Base-by-base conservation (phyloP, 2,329 filamentous ascomycete species). In the Colletotrichum caudatum region DNA sequence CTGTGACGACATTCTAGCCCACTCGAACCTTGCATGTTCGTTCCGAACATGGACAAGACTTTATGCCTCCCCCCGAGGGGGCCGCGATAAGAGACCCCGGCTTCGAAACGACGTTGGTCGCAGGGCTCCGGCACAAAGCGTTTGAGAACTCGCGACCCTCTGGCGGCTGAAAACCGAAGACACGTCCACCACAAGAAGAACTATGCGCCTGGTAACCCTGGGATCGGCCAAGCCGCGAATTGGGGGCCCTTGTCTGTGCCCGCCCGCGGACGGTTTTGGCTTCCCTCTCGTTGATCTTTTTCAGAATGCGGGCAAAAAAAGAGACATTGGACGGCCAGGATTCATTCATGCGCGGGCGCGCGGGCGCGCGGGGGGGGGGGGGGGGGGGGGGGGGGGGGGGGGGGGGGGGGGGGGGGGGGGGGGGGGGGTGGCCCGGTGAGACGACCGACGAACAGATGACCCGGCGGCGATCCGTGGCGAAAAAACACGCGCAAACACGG, bases 141-240 rank as follows among this genome's bases (percentile, higher is more conserved):
- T 80, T 79, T 80, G 76, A 79, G 76, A 74, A 74, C 74, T 76
- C 75, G 74, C 74, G 76, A 76, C 74, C 77, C 75, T 77, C 57
- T 41, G 60, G 44, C 33, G 46, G 39, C 44, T 14, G 20, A 48
- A 18, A 33, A 41, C 16, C 14, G 48, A 41, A 54, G 39, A 37
- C 66, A 51, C 50, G 61, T 44, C 53, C 35, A 69, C 63, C 64
- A n/a, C 26, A 50, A 29, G 29, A 29, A 29, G n/a, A 2, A 44
- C n/a, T 59, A 29, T 44, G 44, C 53, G 53, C 69, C 53, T 39
- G 64, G 69, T 41, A 39, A 44, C 16, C 69, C 69, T 39, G 8
- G 69, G 56, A 29, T 71, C 64, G 69, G 69, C 29, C 64, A 71
- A 69, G 69, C 69, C 69, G 69, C 48, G 69, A 44, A 69, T 69